A percentile compares a stretch with the other conserved stretches of the same genome.
These are phyloP conservation scores for Entomortierella chlamydospora DNA, from an alignment of 192 early-diverging fungal species.

Conservation along the genomic window DNA sequence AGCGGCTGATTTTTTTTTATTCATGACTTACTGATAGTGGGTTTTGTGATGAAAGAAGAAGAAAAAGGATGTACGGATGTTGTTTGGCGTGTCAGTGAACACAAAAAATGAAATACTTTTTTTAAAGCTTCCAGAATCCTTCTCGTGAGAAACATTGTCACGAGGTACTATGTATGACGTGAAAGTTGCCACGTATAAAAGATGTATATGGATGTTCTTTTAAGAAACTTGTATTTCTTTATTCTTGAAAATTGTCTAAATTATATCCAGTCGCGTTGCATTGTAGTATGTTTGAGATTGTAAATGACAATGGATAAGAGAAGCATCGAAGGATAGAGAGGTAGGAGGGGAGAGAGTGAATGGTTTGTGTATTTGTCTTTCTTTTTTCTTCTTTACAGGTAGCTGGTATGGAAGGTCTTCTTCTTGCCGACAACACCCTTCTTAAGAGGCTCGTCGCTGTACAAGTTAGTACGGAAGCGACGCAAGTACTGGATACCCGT, in stretches of 20 bases:
- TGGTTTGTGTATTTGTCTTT: background rate
- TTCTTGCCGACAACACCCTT: constrained; percentile 62
- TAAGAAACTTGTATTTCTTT: background rate
- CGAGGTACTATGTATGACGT: no score
- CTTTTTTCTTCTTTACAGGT: constrained; percentile 34
- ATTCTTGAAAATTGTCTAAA: background rate
- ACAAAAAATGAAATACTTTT: no score
- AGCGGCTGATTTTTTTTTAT: background rate
- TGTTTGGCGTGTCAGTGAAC: no score
- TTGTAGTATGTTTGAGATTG: background rate
- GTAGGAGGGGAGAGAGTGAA: background rate
- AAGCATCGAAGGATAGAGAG: background rate
- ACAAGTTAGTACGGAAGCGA: constrained; percentile 80
- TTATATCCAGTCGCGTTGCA: background rate
- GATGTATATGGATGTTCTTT: no score
- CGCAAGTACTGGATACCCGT: constrained; percentile 85
- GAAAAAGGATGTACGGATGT: background rate
- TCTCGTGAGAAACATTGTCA: no score
- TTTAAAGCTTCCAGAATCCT: no score
- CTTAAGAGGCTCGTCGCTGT: constrained; percentile 65
- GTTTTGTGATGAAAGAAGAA: background rate
- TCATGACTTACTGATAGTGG: background rate
- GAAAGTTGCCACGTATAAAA: no score
- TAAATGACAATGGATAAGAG: background rate
- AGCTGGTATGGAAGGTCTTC: constrained; percentile 58